Evolutionary conservation across 2,329 filamentous ascomycete species (phyloP).

Genomic region (Penicillium thymicola): DNA sequence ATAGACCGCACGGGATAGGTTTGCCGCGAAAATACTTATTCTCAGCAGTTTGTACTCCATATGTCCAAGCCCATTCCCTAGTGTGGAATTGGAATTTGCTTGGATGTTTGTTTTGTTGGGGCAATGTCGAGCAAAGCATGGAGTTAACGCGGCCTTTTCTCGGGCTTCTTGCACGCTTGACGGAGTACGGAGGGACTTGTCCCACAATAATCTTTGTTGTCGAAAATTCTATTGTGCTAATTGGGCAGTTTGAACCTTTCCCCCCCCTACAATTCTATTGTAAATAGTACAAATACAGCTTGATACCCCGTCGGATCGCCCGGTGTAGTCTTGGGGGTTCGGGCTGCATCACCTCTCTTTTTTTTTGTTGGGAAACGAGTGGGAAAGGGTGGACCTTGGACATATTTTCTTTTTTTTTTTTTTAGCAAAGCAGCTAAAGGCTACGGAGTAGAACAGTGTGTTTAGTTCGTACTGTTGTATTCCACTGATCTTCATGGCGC

Average conservation of each 20-base stretch:
- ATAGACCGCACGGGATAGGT: constrained; percentile 18
- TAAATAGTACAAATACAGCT: not conserved
- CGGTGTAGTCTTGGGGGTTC: not conserved
- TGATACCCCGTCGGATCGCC: not conserved
- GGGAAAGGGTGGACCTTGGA: constrained; percentile 17
- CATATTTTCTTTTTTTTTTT: not conserved
- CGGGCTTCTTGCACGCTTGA: not conserved
- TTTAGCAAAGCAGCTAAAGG: not conserved
- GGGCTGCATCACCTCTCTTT: not conserved
- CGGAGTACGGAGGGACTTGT: not conserved
- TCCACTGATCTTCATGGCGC: constrained; percentile 12
- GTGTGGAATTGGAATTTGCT: not conserved
- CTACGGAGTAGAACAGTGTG: not conserved
- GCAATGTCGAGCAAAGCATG: not conserved
- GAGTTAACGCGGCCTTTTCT: constrained; percentile 5
- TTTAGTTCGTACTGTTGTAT: not conserved
- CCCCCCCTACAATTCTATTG: not conserved
- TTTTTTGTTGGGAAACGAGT: constrained; percentile 8
- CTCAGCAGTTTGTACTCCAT: not conserved
- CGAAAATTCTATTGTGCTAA: not conserved
- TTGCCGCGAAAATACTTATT: constrained; percentile 11
- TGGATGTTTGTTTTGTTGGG: not conserved
- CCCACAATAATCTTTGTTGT: not conserved
- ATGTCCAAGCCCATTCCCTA: not conserved
- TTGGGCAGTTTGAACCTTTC: not conserved